Evolutionary conservation across 2,329 filamentous ascomycete genomes (phyloP), one percentile per base, ranked within the genome.

Genomic region (Diplodia scrobiculata): DNA sequence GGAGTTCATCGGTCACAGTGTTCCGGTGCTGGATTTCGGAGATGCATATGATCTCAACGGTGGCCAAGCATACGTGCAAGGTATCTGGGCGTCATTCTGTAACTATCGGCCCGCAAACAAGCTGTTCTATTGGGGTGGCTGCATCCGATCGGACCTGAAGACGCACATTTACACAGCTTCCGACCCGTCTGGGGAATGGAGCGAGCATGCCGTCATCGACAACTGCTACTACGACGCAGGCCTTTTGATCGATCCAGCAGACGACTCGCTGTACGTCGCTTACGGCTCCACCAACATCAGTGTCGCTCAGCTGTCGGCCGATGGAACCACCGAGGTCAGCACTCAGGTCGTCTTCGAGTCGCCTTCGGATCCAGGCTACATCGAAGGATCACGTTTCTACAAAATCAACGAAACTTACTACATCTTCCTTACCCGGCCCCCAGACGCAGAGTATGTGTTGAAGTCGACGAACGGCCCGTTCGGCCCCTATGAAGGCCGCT

Each of bases 171-270:
- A 82, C 69, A 85, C 84, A 0, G 78, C 84, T 0, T 72, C 73
- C 10, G 76, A 76, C 4, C 74, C 75, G 1, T 71, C 71, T 19
- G 75, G 74, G 41, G 74, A 75, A 50, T 84, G 82, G 82, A 77
- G 68, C 11, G 74, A 79, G 53, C 68, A 70, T 45, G 75, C 73
- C 1, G 77, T 72, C 9, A 73, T 80, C 17, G 73, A 73, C 0
- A 78, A 72, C 1, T 87, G 84, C 72, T 86, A 84, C 70, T 87
- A 87, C 69, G 85, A 87, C 71, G 80, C 77, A 19, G 84, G 86
- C 0, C 72, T 87, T 0, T 72, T 87, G n/a, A 80, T 87, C 38
- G 85, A 87, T 45, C 41, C 41, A 59, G 83, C 85, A 27, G 80
- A 87, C 36, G 85, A 86, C 66, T 83, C 80, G 0, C 84, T 87